Evolutionary conservation across 129 eudicot genomes (phyloP).

Genomic region (Tagetes patula): DNA sequence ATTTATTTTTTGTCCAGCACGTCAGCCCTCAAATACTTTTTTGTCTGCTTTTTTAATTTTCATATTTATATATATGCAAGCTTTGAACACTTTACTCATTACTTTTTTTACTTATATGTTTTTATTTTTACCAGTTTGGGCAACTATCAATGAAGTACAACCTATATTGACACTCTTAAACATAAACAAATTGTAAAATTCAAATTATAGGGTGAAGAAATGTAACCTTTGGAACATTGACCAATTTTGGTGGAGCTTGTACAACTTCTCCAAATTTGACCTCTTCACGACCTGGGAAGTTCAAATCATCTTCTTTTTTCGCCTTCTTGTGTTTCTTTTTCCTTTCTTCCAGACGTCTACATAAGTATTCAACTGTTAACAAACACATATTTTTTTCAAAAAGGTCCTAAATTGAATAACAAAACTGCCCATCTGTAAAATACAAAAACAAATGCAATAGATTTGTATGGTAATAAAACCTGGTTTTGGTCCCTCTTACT

Average conservation of each 20-base stretch:
- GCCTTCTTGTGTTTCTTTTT: slow-evolving; percentile 70
- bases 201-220: background rate
- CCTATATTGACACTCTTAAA: background rate
- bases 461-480: background rate
- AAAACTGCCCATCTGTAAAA: slow-evolving; percentile 3
- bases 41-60: background rate
- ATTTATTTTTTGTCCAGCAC: background rate
- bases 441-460: background rate
- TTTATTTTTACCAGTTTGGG: background rate
- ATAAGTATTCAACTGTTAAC: background rate
- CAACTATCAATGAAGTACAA: background rate
- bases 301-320: slow-evolving; percentile 39
- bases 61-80: background rate
- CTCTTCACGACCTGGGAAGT: slow-evolving; percentile 62
- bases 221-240: slow-evolving; percentile 74
- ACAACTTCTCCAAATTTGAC: slow-evolving; percentile 87
- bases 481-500: background rate
- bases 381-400: background rate
- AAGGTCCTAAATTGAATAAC: background rate
- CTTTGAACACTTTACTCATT: background rate
- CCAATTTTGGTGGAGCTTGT: slow-evolving; percentile 83
- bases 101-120: background rate
- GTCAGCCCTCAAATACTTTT: background rate
- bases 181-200: background rate
- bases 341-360: slow-evolving; percentile 70